Evolutionary conservation across 345 rosid genomes (phyloP), one percentile per base, ranked within the genome.

Genomic region (Populus deltoides): DNA sequence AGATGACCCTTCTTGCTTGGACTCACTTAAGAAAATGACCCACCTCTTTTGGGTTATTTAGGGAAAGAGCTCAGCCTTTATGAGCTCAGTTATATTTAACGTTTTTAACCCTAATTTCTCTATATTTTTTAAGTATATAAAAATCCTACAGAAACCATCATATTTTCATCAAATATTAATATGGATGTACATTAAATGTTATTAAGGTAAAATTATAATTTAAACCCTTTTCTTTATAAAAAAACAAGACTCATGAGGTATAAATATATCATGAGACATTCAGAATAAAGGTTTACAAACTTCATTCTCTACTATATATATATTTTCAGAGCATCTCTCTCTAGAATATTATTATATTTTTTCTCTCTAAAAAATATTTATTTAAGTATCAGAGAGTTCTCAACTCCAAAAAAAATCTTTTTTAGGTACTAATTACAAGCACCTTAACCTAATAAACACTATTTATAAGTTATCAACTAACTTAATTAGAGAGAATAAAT

Each of bases 11-110:
- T 33, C 4, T 33, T 6, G 6, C 6, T 33, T 33, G 0, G 0
- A 33, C 36, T 33, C 36, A 0, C 1, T 0, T 33, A 33, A 33
- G 0, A 4, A 0, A 4, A 33, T 33, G 0, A 33, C 1, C 6
- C 6, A 33, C 6, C 6, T 0, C 3, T 31, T 0, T 0, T 33
- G 5, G 0, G 1, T 1, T 31, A 31, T 0, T 6, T 33, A 33
- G 6, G 1, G 0, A 0, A 33, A 4, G 0, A 33, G 6, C 0
- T 33, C 6, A 0, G 5, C 0, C 0, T 33, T 33, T 0, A 33
- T 4, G 6, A 0, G 4, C 6, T 33, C 0, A 4, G 0, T 0
- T 33, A 4, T 33, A 33, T 33, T 33, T 33, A 0, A 0, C 0
- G 0, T 33, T 0, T 33, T 33, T 1, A 33, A 33, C 0, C 0